Percentiles rank a stretch among this genome's conserved stretches.
These are phyloP conservation scores for Fibroporia radiculosa DNA, from an alignment of 768 basidiomycete species.

Conservation along the genomic window DNA sequence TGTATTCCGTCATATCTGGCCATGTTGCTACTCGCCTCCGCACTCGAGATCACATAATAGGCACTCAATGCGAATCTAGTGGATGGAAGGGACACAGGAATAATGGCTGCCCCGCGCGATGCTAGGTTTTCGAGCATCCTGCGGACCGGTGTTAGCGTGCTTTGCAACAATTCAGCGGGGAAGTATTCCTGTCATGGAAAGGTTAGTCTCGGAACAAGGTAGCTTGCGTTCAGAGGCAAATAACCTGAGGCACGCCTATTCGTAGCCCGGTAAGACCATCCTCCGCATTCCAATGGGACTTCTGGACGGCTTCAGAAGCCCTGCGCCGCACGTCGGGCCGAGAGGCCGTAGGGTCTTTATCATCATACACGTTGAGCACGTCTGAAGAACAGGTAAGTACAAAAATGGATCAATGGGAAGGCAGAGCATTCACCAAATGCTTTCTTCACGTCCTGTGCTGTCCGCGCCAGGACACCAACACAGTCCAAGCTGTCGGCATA, in stretches of 20 bases:
- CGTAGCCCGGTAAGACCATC: constrained; percentile 41
- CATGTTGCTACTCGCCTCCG: constrained; percentile 89
- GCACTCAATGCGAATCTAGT: constrained; percentile 75
- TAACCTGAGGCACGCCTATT: neutral
- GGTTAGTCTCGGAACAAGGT: too few species aligned
- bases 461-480: constrained; percentile 71
- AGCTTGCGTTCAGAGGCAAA: too few species aligned
- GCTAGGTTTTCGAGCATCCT: constrained; percentile 34
- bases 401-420: neutral
- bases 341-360: constrained; percentile 69
- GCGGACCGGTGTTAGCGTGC: constrained; percentile 39
- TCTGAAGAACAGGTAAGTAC: constrained; percentile 17
- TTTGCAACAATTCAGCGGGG: constrained; percentile 51
- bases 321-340: constrained; percentile 29
- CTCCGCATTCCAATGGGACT: too few species aligned
- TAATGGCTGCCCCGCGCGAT: constrained; percentile 53
- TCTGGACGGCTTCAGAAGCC: constrained; percentile 25
- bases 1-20: constrained; percentile 85
- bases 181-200: constrained; percentile 61
- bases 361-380: constrained; percentile 40
- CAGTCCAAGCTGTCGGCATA: constrained; percentile 96
- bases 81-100: constrained; percentile 67
- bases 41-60: constrained; percentile 93
- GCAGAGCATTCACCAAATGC: constrained; percentile 63
- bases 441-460: constrained; percentile 37